These are phyloP conservation scores for Botrytis cinerea DNA, from an alignment of 2,329 filamentous ascomycete species.

Conservation along the genomic window DNA sequence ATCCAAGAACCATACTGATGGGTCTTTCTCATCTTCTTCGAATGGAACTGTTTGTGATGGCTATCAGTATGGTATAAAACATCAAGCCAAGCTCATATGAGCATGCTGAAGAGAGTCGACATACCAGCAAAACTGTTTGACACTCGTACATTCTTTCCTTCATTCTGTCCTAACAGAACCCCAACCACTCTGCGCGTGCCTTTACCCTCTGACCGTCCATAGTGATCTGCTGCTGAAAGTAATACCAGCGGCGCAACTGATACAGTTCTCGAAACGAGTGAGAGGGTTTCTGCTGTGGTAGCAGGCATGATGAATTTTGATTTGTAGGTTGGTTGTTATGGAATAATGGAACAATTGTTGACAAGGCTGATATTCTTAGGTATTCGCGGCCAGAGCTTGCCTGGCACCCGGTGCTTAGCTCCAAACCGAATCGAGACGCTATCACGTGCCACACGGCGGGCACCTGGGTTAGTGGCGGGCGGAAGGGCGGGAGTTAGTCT, in stretches of 20 bases:
- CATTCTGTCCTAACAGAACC: conserved; percentile 91
- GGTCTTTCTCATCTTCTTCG: conserved; percentile 98
- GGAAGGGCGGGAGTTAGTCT: conserved; percentile 2
- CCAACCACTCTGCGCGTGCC: conserved; percentile 88
- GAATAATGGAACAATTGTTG: conserved; percentile 23
- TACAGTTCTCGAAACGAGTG: conserved; percentile 90
- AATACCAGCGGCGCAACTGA: conserved; percentile 97
- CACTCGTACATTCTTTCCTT: conserved; percentile 92
- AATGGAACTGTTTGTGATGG: conserved; percentile 72
- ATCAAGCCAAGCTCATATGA: background rate
- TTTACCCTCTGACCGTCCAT: conserved; percentile 82
- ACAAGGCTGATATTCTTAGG: conserved; percentile 25
- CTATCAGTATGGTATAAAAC: conserved; percentile 32
- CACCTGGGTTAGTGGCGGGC: background rate
- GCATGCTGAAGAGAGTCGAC: conserved; percentile 34
- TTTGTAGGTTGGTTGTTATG: conserved; percentile 25
- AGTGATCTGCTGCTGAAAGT: conserved; percentile 97
- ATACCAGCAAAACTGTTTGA: conserved; percentile 98
- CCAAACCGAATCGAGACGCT: conserved; percentile 18
- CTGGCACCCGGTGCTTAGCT: conserved; percentile 21
- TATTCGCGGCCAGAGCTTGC: conserved; percentile 26
- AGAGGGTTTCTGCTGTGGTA: conserved; percentile 94
- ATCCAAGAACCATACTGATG: conserved; percentile 97
- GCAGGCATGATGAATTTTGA: conserved; percentile 72
- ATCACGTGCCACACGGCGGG: conserved; percentile 13